Evolutionary conservation across 352 stramenopile genomes (phyloP).

Genomic region (Globisporangium heterothallicum): DNA sequence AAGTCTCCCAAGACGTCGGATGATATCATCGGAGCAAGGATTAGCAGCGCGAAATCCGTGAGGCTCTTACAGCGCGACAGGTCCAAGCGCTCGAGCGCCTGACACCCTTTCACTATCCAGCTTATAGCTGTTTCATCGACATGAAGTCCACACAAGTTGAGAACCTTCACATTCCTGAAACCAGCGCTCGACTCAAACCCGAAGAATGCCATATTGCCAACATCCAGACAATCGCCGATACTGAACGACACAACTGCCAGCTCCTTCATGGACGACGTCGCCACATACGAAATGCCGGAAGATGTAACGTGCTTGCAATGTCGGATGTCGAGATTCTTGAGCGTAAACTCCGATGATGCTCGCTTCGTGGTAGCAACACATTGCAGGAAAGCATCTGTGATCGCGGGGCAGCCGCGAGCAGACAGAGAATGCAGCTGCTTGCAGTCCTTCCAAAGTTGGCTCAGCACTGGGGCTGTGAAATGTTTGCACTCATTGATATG

Average conservation of each 20-base stretch:
- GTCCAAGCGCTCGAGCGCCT: slow-evolving; percentile 31
- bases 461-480: slow-evolving; percentile 42
- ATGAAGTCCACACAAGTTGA: slow-evolving; percentile 37
- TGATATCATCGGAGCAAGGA: slow-evolving; percentile 35
- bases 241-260: slow-evolving; percentile 27
- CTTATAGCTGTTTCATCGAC: slow-evolving; percentile 66
- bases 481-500: slow-evolving; percentile 57
- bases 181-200: slow-evolving; percentile 46
- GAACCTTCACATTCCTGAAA: slow-evolving; percentile 19
- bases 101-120: slow-evolving; percentile 64
- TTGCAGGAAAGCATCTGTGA: slow-evolving; percentile 55
- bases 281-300: slow-evolving; percentile 50
- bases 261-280: slow-evolving; percentile 26
- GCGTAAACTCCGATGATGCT: slow-evolving; percentile 11
- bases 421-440: slow-evolving; percentile 37
- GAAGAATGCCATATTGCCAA: slow-evolving; percentile 75
- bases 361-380: slow-evolving; percentile 50
- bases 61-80: slow-evolving; percentile 42
- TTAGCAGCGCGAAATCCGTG: slow-evolving; percentile 52
- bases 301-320: slow-evolving; percentile 64
- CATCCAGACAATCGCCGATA: slow-evolving; percentile 46
- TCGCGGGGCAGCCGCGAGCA: slow-evolving; percentile 30
- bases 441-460: slow-evolving; percentile 56
- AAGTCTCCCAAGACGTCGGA: slow-evolving; percentile 24
- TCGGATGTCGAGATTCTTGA: slow-evolving; percentile 40